Evolutionary conservation across 192 early-diverging fungal genomes (phyloP), one percentile per base, ranked within the genome.

Genomic region (Diversispora epigaea): DNA sequence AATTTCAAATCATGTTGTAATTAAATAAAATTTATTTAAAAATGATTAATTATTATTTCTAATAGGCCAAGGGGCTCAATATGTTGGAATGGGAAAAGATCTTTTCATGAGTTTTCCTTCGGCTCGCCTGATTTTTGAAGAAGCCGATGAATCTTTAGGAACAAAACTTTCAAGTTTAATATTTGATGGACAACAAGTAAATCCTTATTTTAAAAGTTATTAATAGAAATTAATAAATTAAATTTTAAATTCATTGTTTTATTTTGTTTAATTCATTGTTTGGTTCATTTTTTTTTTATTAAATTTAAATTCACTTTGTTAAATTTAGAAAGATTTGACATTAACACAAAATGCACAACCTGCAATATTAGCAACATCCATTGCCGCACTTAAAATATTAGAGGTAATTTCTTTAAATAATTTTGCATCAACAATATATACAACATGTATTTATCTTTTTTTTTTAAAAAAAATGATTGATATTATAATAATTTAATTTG

Each of bases 11-110:
- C 4, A 41, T 12, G 12, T 11, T 32, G 40, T 63, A 41, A 32
- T 60, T 60, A 4, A 41, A n/a, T 43, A 64, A 41, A 64, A 12
- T 6, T 43, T 43, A 62, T 40, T 40, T 10, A 62, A 73, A 40
- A 39, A 57, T 58, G 7, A 11, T 58, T 7, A 44, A n/a, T n/a
- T 21, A 50, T 44, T 56, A 40, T 44, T 43, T 40, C 41, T 47
- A 57, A 52, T 72, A 85, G 92, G 92, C 14, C 92, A 94, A 79
- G 92, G 92, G 54, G 90, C 92, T 10, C 92, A 94, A 79, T 93
- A 88, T 83, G 86, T 93, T 78, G 94, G 97, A 60, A 98, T 98
- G 97, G 95, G 94, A 9, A 84, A 83, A 76, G 97, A 97, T 82
- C 81, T 98, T 41, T 94, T 92, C 67, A 84, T 89, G 22, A 77